Evolutionary conservation across 306 rosid species (phyloP).

Genomic region (Mucuna pruriens): DNA sequence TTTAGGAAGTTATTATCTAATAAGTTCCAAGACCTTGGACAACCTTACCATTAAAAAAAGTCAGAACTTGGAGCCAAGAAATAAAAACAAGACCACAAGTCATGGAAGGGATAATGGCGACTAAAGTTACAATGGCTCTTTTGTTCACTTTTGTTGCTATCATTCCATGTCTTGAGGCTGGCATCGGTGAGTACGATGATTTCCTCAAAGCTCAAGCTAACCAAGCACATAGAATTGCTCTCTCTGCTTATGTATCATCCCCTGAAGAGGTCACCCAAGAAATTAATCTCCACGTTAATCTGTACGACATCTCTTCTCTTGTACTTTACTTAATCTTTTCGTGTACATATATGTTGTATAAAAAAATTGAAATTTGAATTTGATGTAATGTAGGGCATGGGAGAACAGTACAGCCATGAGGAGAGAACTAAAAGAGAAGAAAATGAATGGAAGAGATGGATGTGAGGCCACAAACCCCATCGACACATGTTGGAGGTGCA

Average conservation of each 20-base stretch:
- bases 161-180: conserved; percentile 42
- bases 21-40: neutral
- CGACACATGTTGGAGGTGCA: conserved; percentile 41
- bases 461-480: conserved; percentile 34
- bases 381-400: neutral
- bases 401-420: neutral
- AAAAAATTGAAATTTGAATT: too few species aligned
- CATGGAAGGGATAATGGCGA: conserved; percentile 28
- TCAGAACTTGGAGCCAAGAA: neutral
- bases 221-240: neutral
- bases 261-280: conserved; percentile 17
- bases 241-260: neutral
- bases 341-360: too few species aligned
- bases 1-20: neutral
- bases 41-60: neutral
- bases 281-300: conserved; percentile 12
- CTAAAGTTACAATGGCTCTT: neutral
- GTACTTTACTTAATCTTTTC: too few species aligned
- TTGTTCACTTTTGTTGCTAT: conserved; percentile 2
- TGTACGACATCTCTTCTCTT: neutral
- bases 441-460: neutral
- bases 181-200: conserved; percentile 31
- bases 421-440: neutral
- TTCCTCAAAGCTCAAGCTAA: neutral
- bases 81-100: neutral